Evolutionary conservation across 1,139 yeast species (phyloP), one percentile per base, ranked within the genome.

Genomic region (Saccharomyces hybrid): DNA sequence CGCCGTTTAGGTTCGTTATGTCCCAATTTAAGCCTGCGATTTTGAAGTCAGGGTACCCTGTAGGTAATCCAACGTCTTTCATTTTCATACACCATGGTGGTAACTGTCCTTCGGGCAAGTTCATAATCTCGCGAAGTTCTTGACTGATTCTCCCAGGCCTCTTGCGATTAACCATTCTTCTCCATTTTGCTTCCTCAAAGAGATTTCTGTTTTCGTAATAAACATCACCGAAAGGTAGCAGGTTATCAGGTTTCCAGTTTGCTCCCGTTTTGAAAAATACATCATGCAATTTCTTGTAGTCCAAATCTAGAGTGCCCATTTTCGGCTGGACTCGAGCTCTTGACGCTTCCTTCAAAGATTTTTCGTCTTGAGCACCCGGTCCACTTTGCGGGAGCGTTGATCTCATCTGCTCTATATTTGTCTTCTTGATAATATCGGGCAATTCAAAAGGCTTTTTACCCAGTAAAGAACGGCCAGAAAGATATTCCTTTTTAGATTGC

Each of bases 371-470:
- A 11, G 73, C 77, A 19, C 74, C 75, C 32, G 74, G 71, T 6
- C 74, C 73, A 9, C 53, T 61, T 3, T 54, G 51, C 2, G 68
- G 69, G 5, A 68, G 50, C 0, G 79, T 73, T 58, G 83, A 82
- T 66, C 98, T 78, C 96, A 91, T 88, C 56, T 87, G 91, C 62
- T 83, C 81, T 47, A 93, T 90, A 1, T 97, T 97, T 0, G 98
- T 91, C 54, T 83, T 90, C 50, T 75, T 77, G 48, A 93, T 89
- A 61, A 81, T 86, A 47, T 80, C 77, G 0, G 99, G 99, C 14
- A 93, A 73, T 62, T 82, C 82, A 67, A 88, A 93, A 0, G 91
- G 88, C 7, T 78, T 77, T 61, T 83, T 81, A 56, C 85, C 91
- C n/a, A 83, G 62, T 0, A 95, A 88, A 55, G 87, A 77, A 61